Percentiles rank a stretch among this genome's conserved stretches.
phyloP scores from a whole-genome alignment of 176 grass and related monocot genomes.

The Phyllostachys edulis region DNA sequence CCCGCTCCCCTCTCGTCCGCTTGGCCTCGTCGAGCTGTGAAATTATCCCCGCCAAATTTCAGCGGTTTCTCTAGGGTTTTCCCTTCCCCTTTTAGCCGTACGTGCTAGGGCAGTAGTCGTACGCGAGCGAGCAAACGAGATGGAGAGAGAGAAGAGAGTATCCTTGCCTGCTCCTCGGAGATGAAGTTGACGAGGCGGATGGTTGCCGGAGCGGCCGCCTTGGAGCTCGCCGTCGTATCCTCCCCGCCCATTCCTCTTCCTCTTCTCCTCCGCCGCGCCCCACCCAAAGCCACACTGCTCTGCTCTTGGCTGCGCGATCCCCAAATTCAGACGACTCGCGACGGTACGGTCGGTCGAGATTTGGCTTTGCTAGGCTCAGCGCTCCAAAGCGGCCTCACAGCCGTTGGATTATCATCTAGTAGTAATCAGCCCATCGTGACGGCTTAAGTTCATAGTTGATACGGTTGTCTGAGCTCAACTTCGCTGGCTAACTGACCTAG shows the following conservation, averaged over 20 bases:
- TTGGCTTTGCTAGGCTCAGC: neutral
- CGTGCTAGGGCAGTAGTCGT: neutral
- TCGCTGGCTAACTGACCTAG: neutral
- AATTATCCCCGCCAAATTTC: conserved; percentile 5
- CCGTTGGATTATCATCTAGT: neutral
- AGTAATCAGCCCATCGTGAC: neutral
- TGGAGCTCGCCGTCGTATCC: conserved; percentile 43
- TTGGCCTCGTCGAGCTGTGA: conserved; percentile 78
- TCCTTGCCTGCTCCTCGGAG: conserved; percentile 81
- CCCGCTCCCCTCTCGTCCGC: conserved; percentile 80
- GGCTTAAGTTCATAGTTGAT: neutral
- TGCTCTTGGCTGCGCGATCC: neutral
- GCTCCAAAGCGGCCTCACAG: neutral
- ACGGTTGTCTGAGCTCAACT: neutral
- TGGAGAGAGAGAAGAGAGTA: neutral
- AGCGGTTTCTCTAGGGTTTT: conserved; percentile 33
- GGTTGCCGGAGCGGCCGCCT: conserved; percentile 25
- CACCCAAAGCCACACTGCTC: neutral
- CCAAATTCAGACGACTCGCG: neutral
- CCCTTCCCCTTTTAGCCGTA: neutral
- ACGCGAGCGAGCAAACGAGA: neutral
- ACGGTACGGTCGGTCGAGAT: no score
- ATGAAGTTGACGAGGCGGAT: conserved; percentile 93
- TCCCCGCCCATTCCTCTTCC: conserved; percentile 25
- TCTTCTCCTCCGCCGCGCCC: neutral